Conservation (phyloP, 106 monocot genomes). For the Platanthera guangdongensis region DNA sequence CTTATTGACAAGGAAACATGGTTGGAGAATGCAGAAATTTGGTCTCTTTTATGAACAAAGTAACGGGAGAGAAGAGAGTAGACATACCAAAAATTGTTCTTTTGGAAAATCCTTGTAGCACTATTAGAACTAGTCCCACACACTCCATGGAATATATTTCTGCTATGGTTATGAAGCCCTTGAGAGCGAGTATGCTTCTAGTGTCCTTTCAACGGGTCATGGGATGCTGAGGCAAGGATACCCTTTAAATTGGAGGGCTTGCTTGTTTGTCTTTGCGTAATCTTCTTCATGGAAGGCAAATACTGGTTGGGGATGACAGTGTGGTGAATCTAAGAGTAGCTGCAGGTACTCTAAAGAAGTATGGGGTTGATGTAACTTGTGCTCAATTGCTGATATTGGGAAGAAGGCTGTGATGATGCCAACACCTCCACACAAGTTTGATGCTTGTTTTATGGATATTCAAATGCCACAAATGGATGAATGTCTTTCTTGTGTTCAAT, state of each 20-base stretch:
- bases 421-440: constrained; percentile 64
- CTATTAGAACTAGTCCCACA: constrained; percentile 30
- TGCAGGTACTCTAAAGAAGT: constrained; percentile 77
- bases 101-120: constrained; percentile 52
- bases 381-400: constrained; percentile 64
- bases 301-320: constrained; percentile 78
- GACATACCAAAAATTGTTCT: constrained; percentile 69
- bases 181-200: constrained; percentile 77
- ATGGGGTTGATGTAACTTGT: constrained; percentile 74
- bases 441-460: constrained; percentile 91
- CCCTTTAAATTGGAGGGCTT: constrained; percentile 29
- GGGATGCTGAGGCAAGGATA: constrained; percentile 48
- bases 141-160: constrained; percentile 28
- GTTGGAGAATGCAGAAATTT: constrained; percentile 29
- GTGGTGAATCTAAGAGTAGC: constrained; percentile 83
- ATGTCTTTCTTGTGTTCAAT: neutral
- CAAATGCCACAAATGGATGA: constrained; percentile 91
- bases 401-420: constrained; percentile 61
- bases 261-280: constrained; percentile 39
- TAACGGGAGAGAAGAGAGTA: constrained; percentile 17
- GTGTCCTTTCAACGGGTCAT: constrained; percentile 56
- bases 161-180: constrained; percentile 70
- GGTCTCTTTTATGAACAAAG: constrained; percentile 32
- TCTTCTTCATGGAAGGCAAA: constrained; percentile 53
- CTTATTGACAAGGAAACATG: constrained; percentile 79